A percentile compares a stretch with the other conserved stretches of the same genome.
Conservation (phyloP, 257 asterid species). For the Solanum verrucosum region DNA sequence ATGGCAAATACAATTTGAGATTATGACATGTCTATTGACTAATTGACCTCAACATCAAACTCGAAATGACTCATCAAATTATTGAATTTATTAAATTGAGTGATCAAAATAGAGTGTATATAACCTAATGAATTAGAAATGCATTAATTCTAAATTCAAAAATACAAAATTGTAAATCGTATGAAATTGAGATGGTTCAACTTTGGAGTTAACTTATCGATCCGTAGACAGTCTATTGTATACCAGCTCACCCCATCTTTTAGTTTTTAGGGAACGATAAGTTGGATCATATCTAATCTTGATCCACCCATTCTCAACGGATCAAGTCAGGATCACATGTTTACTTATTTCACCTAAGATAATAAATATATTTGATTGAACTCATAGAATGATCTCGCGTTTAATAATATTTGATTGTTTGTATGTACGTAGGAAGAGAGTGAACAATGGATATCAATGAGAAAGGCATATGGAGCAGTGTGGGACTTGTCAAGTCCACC, state of each 20-base stretch:
- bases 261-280: neutral
- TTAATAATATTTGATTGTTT: neutral
- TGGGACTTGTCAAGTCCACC: constrained; percentile 8
- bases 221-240: neutral
- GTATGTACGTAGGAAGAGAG: neutral
- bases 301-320: neutral
- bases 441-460: neutral
- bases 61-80: neutral
- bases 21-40: neutral
- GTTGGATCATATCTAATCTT: neutral
- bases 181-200: neutral
- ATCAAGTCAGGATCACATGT: neutral
- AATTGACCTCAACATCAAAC: neutral
- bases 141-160: neutral
- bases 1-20: neutral
- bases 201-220: neutral
- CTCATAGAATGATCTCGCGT: neutral
- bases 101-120: neutral
- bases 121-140: neutral
- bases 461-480: constrained; percentile 4
- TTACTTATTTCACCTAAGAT: neutral
- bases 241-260: neutral
- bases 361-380: neutral
- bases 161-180: neutral
- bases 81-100: neutral